Evolutionary conservation across 371 early-diverging fungal species (phyloP).

Genomic region (Mortierella sp.): DNA sequence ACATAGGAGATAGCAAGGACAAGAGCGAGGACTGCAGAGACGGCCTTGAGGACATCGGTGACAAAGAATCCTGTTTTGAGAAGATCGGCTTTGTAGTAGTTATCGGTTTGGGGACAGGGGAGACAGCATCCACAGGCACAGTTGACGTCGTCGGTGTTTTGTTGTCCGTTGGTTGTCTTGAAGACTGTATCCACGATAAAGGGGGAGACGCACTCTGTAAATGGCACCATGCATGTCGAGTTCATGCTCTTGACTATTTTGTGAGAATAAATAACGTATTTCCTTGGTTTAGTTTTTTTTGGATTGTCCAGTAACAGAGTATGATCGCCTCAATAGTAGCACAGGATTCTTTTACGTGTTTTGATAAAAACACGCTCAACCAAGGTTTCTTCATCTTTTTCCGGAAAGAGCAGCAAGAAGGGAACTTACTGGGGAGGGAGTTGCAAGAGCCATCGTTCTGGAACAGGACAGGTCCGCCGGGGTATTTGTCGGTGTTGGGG

Average conservation of each 20-base stretch:
- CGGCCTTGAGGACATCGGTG: constrained; percentile 67
- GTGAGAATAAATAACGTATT: not conserved
- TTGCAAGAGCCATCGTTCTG: constrained; percentile 64
- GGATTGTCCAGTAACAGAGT: not conserved
- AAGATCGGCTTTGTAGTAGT: constrained; percentile 64
- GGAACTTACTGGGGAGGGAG: constrained; percentile 40
- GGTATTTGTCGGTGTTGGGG: constrained; percentile 54
- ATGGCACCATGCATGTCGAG: constrained; percentile 28
- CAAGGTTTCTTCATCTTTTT: not conserved
- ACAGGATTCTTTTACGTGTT: not conserved
- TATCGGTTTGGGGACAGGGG: constrained; percentile 52
- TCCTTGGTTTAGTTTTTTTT: not conserved
- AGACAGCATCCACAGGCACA: constrained; percentile 52
- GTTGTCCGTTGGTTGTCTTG: constrained; percentile 24
- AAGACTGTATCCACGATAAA: constrained; percentile 39
- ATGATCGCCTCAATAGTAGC: not conserved
- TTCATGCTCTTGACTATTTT: constrained; percentile 43
- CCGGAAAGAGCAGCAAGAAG: not conserved
- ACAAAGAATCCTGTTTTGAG: constrained; percentile 63
- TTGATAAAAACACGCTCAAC: not conserved
- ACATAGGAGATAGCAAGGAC: constrained; percentile 65
- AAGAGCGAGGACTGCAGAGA: constrained; percentile 65
- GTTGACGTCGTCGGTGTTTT: constrained; percentile 45
- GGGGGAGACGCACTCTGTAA: constrained; percentile 31
- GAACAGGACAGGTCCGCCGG: constrained; percentile 30